These are phyloP conservation scores for Aspergillus clavatus DNA, from an alignment of 2,329 filamentous ascomycete genomes.

Conservation along the genomic window DNA sequence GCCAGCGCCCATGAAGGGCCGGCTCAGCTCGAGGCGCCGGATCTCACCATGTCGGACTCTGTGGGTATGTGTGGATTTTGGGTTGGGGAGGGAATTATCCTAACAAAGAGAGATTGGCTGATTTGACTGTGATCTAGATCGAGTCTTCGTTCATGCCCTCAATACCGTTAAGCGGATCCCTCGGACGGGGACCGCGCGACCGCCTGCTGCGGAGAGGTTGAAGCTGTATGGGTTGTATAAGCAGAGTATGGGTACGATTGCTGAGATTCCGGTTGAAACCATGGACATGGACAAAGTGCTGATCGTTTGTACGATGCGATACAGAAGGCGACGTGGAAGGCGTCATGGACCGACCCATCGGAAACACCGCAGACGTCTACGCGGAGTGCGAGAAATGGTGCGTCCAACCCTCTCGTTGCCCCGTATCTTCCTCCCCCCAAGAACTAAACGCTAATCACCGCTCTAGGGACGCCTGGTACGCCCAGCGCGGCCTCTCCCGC, in stretches of 20 bases:
- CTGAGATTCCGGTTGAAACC: no score
- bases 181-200: conserved; percentile 84
- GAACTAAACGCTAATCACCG: no score
- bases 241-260: conserved; percentile 72
- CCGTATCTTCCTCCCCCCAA: no score
- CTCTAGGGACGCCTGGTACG: conserved; percentile 83
- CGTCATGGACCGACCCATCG: conserved; percentile 77
- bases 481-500: conserved; percentile 72
- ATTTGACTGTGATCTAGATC: conserved; percentile 58
- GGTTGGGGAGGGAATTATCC: background rate
- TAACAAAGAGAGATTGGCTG: no score
- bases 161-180: conserved; percentile 98
- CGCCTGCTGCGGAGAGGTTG: conserved; percentile 77
- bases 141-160: conserved; percentile 97
- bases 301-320: background rate
- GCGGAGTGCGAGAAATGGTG: conserved; percentile 65
- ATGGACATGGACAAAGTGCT: conserved; percentile 2
- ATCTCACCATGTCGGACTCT: conserved; percentile 43
- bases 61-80: conserved; percentile 34
- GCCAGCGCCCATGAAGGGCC: conserved; percentile 33
- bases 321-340: conserved; percentile 87
- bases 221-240: conserved; percentile 98
- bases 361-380: conserved; percentile 47
- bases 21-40: conserved; percentile 14
- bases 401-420: conserved; percentile 1